Base-by-base conservation (phyloP, 1,139 yeast species). In the Citeromyces hawaiiensis region DNA sequence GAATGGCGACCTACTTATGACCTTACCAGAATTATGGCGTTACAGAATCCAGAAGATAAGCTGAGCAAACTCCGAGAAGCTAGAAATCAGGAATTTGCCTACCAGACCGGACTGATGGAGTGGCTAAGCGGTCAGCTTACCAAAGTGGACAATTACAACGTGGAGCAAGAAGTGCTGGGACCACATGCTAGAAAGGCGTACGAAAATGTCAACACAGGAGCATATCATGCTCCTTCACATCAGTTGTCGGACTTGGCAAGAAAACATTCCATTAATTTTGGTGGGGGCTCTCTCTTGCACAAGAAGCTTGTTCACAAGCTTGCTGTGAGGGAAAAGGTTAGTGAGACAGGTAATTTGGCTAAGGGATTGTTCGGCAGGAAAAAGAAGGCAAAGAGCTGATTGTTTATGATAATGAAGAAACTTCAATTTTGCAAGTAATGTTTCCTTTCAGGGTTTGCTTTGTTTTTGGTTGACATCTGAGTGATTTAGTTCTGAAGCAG, bases 101-200 rank as follows among this genome's bases (percentile, higher is more conserved):
- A 62, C 40, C 70, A 68, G 30, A 60, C 73, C 0, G 76, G 76
- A 1, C 54, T 72, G 19, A 63, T 59, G 35, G 53, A 57, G n/a
- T 72, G 77, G 77, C 53, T 72, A 7, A 43, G 43, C 4, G 44
- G 32, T 2, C 39, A 38, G 50, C 42, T 43, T 33, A 37, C 43
- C n/a, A 39, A 36, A 32, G 40, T 35, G 7, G 35, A 38, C 8
- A 15, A 29, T 4, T 18, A 33, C 11, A 35, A 15, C 13, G 36
- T 39, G 5, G 15, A 39, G 11, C 36, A 41, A 19, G 45, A 42
- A 25, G 23, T 32, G 4, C 35, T 41, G 11, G 45, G 45, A 15
- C 44, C 45, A 9, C 35, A 40, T 10, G 39, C 42, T 13, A 36
- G 38, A 33, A 39, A 35, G 19, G 45, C 45, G 5, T 43, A 43